A percentile compares a stretch with the other conserved stretches of the same genome.
Conservation (phyloP, 2,329 filamentous ascomycete species). For the Teratosphaeria nubilosa region DNA sequence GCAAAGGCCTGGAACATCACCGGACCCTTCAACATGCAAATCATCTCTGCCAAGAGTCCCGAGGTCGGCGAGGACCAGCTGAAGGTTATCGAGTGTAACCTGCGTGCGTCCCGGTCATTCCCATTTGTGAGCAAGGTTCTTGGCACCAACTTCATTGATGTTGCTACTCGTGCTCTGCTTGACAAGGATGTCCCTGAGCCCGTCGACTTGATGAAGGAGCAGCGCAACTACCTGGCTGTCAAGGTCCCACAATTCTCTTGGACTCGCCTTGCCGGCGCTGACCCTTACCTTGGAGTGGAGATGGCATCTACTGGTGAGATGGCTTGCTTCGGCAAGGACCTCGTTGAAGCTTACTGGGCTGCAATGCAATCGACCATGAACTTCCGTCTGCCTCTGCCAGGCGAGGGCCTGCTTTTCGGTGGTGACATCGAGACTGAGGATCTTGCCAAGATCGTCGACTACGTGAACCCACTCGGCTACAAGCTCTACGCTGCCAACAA, state of each 20-base stretch:
- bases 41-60: constrained; percentile 80
- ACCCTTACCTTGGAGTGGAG: constrained; percentile 95
- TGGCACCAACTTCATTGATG: constrained; percentile 91
- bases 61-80: constrained; percentile 66
- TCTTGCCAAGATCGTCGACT: constrained; percentile 73
- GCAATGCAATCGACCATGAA: constrained; percentile 97
- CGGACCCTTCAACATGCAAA: constrained; percentile 99
- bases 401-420: constrained; percentile 89
- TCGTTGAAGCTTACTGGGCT: constrained; percentile 96
- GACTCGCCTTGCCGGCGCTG: constrained; percentile 93
- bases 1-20: constrained; percentile 96
- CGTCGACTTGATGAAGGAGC: constrained; percentile 75
- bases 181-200: constrained; percentile 76
- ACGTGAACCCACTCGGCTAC: constrained; percentile 80
- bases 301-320: constrained; percentile 97
- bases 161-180: constrained; percentile 84
- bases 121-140: constrained; percentile 97
- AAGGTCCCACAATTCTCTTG: constrained; percentile 99
- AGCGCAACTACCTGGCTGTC: constrained; percentile 87
- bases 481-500: constrained; percentile 81
- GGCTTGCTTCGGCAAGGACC: constrained; percentile 93
- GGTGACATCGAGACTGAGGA: constrained; percentile 64
- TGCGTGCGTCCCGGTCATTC: constrained; percentile 94
- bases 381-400: constrained; percentile 90
- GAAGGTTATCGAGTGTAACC: constrained; percentile 97